A percentile compares a stretch with the other conserved stretches of the same genome.
Evolutionary conservation across 1,284 basidiomycete genomes (phyloP).

Genomic region (Irpex sp.): DNA sequence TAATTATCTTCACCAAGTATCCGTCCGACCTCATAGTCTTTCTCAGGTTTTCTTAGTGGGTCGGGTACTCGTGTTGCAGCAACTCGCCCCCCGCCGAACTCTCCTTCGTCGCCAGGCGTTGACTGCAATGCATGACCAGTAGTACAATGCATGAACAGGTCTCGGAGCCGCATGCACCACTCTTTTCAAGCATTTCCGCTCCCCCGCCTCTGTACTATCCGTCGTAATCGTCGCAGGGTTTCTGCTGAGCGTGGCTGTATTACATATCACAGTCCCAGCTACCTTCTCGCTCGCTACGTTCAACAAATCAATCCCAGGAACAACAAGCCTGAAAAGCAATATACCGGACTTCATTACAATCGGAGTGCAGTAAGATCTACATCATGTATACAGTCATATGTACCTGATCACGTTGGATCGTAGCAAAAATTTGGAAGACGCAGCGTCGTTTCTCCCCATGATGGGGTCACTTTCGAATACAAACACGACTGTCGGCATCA

Average conservation of each 20-base stretch:
- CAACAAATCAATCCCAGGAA: not conserved
- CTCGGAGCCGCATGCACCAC: not conserved
- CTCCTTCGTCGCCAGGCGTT: not conserved
- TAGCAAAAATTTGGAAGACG: too few relatives aligned
- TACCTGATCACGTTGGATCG: too few relatives aligned
- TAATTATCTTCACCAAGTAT: too few relatives aligned
- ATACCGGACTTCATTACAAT: not conserved
- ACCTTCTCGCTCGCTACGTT: not conserved
- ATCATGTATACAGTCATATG: too few relatives aligned
- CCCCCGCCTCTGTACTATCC: not conserved
- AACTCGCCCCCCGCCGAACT: not conserved
- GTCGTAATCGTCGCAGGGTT: not conserved
- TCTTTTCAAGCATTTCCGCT: not conserved
- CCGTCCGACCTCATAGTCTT: not conserved
- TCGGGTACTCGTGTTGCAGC: not conserved
- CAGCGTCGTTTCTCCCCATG: too few relatives aligned
- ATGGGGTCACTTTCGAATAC: too few relatives aligned
- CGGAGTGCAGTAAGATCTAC: too few relatives aligned
- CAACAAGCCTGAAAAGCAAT: not conserved
- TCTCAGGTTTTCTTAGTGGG: not conserved
- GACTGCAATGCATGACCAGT: slow-evolving; percentile 2
- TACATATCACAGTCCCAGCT: slow-evolving; percentile 1
- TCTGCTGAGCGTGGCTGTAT: not conserved
- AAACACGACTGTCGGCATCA: too few relatives aligned
- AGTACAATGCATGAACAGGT: slow-evolving; percentile 1